Percentiles rank a stretch among this genome's conserved stretches.
phyloP scores from a whole-genome alignment of 352 stramenopile genomes.

The Phytophthora litchii region DNA sequence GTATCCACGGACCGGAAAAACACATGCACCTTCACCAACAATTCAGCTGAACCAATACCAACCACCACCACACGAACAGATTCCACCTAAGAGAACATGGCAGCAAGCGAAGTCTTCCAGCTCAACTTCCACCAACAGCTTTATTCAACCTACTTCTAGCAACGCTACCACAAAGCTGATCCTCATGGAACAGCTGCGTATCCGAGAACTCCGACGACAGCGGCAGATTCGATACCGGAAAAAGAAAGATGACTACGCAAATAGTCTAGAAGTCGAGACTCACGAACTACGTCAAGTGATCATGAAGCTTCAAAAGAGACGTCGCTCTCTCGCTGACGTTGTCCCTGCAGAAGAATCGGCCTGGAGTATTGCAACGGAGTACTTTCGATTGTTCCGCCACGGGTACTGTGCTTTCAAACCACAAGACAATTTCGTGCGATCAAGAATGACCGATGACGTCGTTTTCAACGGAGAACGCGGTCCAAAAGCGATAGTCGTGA shows the following conservation, averaged over 20 bases:
- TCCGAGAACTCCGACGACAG: conserved; percentile 7
- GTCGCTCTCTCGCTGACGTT: not conserved
- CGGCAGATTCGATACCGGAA: conserved; percentile 19
- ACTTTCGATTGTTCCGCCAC: conserved; percentile 17
- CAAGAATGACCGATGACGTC: not conserved
- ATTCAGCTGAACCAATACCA: no score
- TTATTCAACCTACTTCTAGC: no score
- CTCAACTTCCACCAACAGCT: no score
- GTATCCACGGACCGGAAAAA: no score
- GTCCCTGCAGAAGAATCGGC: not conserved
- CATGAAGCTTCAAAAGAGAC: conserved; percentile 9
- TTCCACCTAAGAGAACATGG: not conserved
- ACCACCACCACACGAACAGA: no score
- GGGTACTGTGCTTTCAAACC: not conserved
- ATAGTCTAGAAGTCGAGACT: not conserved
- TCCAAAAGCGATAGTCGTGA: not conserved
- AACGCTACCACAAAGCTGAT: not conserved
- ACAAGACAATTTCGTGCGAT: conserved; percentile 3
- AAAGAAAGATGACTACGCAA: conserved; percentile 13
- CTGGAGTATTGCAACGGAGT: conserved; percentile 13
- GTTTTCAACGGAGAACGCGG: conserved; percentile 3
- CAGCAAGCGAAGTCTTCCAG: not conserved
- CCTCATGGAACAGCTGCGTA: not conserved
- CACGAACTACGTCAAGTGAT: conserved; percentile 3
- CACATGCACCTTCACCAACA: no score